These are phyloP conservation scores for Wickerhamiella pararugosa DNA, from an alignment of 1,139 yeast species.

Conservation along the genomic window DNA sequence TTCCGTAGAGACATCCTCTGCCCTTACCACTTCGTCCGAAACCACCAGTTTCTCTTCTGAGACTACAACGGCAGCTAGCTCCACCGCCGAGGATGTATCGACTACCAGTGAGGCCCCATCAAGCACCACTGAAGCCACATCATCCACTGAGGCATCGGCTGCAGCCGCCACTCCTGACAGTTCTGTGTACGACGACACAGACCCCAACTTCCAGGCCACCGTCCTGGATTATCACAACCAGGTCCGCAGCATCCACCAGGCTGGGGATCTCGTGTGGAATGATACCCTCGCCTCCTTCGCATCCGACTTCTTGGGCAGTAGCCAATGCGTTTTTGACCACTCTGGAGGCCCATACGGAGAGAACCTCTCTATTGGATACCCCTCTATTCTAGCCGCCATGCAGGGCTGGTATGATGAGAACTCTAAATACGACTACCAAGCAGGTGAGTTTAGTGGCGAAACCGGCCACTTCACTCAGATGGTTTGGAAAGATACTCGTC, in stretches of 20 bases:
- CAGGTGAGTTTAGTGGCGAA: conserved; percentile 27
- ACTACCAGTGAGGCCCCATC: conserved; percentile 1
- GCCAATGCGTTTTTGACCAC: conserved; percentile 61
- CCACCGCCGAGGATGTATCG: background rate
- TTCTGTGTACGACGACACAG: conserved; percentile 4
- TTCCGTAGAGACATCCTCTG: too few species aligned
- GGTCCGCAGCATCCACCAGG: conserved; percentile 54
- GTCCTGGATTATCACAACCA: conserved; percentile 46
- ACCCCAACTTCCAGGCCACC: conserved; percentile 14
- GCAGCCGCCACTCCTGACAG: conserved; percentile 11
- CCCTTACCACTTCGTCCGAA: background rate
- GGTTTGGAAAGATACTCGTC: conserved; percentile 57
- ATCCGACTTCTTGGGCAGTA: conserved; percentile 40
- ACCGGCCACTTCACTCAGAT: conserved; percentile 76
- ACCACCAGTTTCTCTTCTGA: conserved; percentile 9
- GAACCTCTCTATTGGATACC: conserved; percentile 65
- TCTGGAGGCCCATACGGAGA: conserved; percentile 76
- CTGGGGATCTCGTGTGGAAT: conserved; percentile 49
- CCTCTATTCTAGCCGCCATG: conserved; percentile 42
- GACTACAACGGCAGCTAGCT: background rate
- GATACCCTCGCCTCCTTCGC: conserved; percentile 48
- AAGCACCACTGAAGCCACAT: background rate
- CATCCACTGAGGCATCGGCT: conserved; percentile 9
- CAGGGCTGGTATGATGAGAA: conserved; percentile 72
- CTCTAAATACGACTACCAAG: conserved; percentile 36